These are phyloP conservation scores for Russula ochroleuca DNA, from an alignment of 768 basidiomycete genomes.

Conservation along the genomic window DNA sequence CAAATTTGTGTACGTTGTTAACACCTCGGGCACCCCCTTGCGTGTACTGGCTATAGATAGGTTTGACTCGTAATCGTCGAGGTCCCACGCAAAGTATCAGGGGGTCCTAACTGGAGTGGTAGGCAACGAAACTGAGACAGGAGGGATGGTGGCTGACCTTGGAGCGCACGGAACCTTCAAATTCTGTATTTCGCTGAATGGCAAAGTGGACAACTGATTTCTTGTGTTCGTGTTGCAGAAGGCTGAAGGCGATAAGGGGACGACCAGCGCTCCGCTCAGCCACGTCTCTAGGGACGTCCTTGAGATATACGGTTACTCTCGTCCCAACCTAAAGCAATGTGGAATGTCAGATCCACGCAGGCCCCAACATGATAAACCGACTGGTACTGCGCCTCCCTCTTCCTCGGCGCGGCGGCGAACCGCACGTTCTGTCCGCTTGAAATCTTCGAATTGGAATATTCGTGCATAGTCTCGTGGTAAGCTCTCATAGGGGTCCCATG, in stretches of 20 bases:
- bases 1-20: conserved; percentile 98
- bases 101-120: conserved; percentile 72
- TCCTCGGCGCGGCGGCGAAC: conserved; percentile 63
- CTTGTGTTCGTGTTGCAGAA: conserved; percentile 96
- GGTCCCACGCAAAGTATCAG: conserved; percentile 87
- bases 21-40: conserved; percentile 84
- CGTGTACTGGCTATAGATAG: conserved; percentile 89
- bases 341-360: background rate
- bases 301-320: conserved; percentile 72
- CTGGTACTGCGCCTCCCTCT: conserved; percentile 60
- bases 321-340: conserved; percentile 60
- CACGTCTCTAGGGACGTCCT: conserved; percentile 67
- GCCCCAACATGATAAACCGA: conserved; percentile 35
- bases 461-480: conserved; percentile 89
- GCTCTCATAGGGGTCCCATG: conserved; percentile 97
- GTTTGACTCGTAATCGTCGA: conserved; percentile 76
- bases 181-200: conserved; percentile 94
- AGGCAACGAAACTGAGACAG: background rate
- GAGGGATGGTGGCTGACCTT: conserved; percentile 51
- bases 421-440: conserved; percentile 74
- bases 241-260: conserved; percentile 69
- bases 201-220: conserved; percentile 88
- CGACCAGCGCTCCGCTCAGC: conserved; percentile 33
- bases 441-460: conserved; percentile 97
- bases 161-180: conserved; percentile 78